phyloP scores from a whole-genome alignment of 2,329 filamentous ascomycete genomes.

The Aspergillus sp. region DNA sequence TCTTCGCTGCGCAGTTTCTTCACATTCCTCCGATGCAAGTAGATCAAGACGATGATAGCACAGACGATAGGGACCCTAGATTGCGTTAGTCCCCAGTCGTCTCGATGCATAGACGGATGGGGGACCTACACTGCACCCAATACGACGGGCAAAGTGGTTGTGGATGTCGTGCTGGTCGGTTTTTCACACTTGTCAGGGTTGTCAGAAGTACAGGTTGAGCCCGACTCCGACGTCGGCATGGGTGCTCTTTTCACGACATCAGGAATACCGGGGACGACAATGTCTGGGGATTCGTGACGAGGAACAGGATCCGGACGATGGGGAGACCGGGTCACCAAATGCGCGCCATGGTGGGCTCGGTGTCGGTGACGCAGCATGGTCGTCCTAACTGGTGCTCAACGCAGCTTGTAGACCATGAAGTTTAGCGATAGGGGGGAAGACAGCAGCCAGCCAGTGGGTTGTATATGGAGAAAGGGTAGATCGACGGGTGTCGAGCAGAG shows the following conservation, averaged over 20 bases:
- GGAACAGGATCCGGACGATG: conserved; percentile 27
- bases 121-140: conserved; percentile 66
- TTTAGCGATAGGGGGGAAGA: background rate
- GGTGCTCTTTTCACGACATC: conserved; percentile 29
- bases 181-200: conserved; percentile 54
- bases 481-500: background rate
- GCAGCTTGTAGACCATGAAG: background rate
- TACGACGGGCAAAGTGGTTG: conserved; percentile 64
- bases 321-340: conserved; percentile 20
- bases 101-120: background rate
- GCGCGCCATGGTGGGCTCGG: conserved; percentile 24
- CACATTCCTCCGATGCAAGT: conserved; percentile 75
- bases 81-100: conserved; percentile 1
- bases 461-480: background rate
- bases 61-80: conserved; percentile 71
- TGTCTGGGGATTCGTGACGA: conserved; percentile 20
- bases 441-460: background rate
- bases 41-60: conserved; percentile 65
- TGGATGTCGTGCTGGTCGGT: conserved; percentile 50
- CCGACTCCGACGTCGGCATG: conserved; percentile 11
- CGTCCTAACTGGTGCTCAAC: conserved; percentile 6
- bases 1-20: conserved; percentile 74
- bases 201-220: conserved; percentile 21
- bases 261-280: conserved; percentile 19
- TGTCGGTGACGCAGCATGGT: conserved; percentile 24